Percentiles rank a stretch among this genome's conserved stretches.
phyloP scores from a whole-genome alignment of 2,329 filamentous ascomycete genomes.

The Aspergillus awamori region DNA sequence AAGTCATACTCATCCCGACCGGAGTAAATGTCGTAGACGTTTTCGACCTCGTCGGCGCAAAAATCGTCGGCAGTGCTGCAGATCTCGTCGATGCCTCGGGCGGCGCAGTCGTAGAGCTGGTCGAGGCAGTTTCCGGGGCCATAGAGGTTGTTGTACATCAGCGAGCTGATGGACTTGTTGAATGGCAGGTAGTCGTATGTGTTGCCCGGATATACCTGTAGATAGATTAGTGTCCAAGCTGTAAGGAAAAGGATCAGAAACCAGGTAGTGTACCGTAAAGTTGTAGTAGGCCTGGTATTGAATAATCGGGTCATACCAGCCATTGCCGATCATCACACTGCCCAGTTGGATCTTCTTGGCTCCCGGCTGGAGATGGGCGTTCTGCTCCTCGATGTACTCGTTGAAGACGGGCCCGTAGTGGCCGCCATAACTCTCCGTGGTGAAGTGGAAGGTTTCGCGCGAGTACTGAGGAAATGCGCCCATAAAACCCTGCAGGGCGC shows the following conservation, averaged over 20 bases:
- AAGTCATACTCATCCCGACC: slow-evolving; percentile 13
- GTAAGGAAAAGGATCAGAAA: neutral
- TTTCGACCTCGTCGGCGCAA: slow-evolving; percentile 9
- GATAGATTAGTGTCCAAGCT: neutral
- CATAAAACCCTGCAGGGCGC: slow-evolving; percentile 14
- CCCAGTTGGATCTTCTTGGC: slow-evolving; percentile 12
- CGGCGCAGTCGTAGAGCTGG: slow-evolving; percentile 13
- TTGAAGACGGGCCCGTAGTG: slow-evolving; percentile 12
- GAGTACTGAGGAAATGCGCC: slow-evolving; percentile 14
- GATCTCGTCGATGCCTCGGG: slow-evolving; percentile 6
- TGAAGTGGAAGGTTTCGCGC: slow-evolving; percentile 10
- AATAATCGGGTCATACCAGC: slow-evolving; percentile 8
- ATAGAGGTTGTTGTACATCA: slow-evolving; percentile 13
- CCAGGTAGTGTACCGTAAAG: neutral
- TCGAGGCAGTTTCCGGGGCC: slow-evolving; percentile 9
- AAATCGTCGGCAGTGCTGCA: slow-evolving; percentile 7
- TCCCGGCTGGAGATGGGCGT: slow-evolving; percentile 3
- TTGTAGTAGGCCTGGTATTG: slow-evolving; percentile 10
- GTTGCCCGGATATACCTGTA: slow-evolving; percentile 8
- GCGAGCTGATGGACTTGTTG: slow-evolving; percentile 12
- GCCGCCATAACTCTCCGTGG: slow-evolving; percentile 12
- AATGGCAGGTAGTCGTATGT: slow-evolving; percentile 13
- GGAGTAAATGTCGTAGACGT: slow-evolving; percentile 7
- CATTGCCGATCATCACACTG: slow-evolving; percentile 11
- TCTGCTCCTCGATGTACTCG: slow-evolving; percentile 16